Conservation (phyloP, 176 grass and related monocot species). For the Rhynchospora breviuscula region DNA sequence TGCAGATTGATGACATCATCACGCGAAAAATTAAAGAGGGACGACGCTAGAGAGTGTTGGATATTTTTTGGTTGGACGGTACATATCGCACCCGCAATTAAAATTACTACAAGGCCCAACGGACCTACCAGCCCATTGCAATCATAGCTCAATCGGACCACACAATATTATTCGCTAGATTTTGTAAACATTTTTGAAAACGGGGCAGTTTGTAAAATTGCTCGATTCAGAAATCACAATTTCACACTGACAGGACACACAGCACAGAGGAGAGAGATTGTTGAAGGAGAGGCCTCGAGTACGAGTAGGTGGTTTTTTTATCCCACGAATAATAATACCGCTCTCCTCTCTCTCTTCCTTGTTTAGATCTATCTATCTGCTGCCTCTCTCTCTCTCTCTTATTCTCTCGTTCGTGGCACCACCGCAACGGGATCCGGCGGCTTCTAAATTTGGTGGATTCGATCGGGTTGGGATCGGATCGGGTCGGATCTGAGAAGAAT, state of each 20-base stretch:
- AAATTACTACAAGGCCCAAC: too few species aligned
- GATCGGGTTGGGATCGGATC: slow-evolving; percentile 17
- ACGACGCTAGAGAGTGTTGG: too few species aligned
- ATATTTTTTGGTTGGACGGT: too few species aligned
- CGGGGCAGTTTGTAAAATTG: slow-evolving; percentile 2
- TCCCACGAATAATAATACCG: not conserved
- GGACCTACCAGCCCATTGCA: too few species aligned
- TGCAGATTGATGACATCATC: too few species aligned
- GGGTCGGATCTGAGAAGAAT: slow-evolving; percentile 30
- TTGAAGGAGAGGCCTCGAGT: not conserved
- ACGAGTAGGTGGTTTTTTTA: slow-evolving; percentile 13
- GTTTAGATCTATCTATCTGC: not conserved
- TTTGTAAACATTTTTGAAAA: not conserved
- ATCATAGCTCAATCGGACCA: too few species aligned
- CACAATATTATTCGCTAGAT: not conserved
- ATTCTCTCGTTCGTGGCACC: not conserved
- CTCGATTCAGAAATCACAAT: not conserved
- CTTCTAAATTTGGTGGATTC: slow-evolving; percentile 7
- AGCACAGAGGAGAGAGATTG: not conserved
- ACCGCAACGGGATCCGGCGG: slow-evolving; percentile 8
- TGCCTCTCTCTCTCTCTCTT: not conserved
- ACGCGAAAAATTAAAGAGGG: too few species aligned
- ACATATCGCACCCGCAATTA: too few species aligned
- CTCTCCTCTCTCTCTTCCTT: not conserved
- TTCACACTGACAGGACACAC: not conserved